phyloP scores from a whole-genome alignment of 345 rosid species.

The Linum trigynum region DNA sequence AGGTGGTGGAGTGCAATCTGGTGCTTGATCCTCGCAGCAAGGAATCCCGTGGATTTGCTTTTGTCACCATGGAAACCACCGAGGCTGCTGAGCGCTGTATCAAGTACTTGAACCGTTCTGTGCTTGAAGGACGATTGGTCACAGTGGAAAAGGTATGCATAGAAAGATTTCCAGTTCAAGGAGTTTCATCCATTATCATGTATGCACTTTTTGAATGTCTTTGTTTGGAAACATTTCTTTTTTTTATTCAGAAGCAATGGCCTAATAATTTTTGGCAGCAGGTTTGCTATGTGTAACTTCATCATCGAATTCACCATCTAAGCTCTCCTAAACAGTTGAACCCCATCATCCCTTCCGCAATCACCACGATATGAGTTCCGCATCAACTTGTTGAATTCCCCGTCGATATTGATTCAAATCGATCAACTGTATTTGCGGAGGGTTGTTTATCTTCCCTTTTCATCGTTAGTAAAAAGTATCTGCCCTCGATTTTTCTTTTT shows the following conservation, averaged over 20 bases:
- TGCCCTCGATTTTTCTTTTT: constrained; percentile 20
- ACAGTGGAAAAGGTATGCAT: constrained; percentile 49
- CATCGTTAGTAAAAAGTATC: constrained; percentile 27
- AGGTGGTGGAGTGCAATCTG: constrained; percentile 53
- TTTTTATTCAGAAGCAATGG: constrained; percentile 19
- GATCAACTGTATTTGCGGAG: constrained; percentile 36
- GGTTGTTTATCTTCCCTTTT: constrained; percentile 33
- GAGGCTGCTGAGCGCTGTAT: constrained; percentile 54
- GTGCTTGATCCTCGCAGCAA: constrained; percentile 48
- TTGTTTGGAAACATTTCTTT: constrained; percentile 11
- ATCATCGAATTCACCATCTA: constrained; percentile 61
- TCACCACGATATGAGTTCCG: constrained; percentile 32
- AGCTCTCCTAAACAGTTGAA: constrained; percentile 48
- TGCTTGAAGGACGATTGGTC: constrained; percentile 56
- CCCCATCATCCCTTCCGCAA: constrained; percentile 27
- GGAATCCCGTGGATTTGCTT: constrained; percentile 69
- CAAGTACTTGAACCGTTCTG: constrained; percentile 50
- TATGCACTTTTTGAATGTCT: constrained; percentile 11
- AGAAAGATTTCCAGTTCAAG: neutral
- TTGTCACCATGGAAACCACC: constrained; percentile 46
- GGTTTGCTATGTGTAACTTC: constrained; percentile 65
- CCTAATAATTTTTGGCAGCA: constrained; percentile 64
- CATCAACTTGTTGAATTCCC: constrained; percentile 46
- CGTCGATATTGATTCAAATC: constrained; percentile 37
- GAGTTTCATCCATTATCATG: neutral